Evolutionary conservation across 345 rosid species (phyloP), one percentile per base, ranked within the genome.

Genomic region (Syzygium oleosum): DNA sequence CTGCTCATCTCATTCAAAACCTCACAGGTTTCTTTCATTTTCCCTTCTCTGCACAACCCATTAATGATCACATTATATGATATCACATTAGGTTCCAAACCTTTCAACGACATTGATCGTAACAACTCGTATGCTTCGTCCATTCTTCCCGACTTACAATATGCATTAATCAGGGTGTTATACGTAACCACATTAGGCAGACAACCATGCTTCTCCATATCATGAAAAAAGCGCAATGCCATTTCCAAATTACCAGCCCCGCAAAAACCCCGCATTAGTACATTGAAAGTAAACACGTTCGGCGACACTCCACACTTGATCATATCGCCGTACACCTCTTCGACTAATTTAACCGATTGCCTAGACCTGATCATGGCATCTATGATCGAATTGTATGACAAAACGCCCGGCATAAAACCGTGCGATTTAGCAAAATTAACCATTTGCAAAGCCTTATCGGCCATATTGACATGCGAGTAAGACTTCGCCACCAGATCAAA

Each of bases 381-480:
- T 80, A 97, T 86, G 17, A 97, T 90, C 16, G 99, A 95, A 90
- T 97, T 97, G 87, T 97, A 97, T 4, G 98, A 93, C 86, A 97
- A 91, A 58, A 95, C 94, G n/a, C 99, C 99, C 51, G 98, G 99
- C 98, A 97, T 95, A 49, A 95, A 95, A 59, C 98, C 99, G 89
- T 93, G 90, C 38, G 84, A 52, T 85, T 94, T 93, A 29, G 98
- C 98, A 43, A 93, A 89, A 91, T 87, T 89, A 27, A 97, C 90
- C 52, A 97, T 88, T 51, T 91, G 91, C 85, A 92, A 49, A 88
- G 97, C 98, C 91, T 96, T 93, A 86, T 93, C 96, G 34, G 93
- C 90, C 86, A 96, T 87, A 84, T 91, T 90, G 88, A 97, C 54
- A 65, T 91, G 91, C 49, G 98, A 93, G 89, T 94, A 97, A 87